Base-by-base conservation (phyloP, 495 filamentous ascomycete species). In the Acidomyces sp. region DNA sequence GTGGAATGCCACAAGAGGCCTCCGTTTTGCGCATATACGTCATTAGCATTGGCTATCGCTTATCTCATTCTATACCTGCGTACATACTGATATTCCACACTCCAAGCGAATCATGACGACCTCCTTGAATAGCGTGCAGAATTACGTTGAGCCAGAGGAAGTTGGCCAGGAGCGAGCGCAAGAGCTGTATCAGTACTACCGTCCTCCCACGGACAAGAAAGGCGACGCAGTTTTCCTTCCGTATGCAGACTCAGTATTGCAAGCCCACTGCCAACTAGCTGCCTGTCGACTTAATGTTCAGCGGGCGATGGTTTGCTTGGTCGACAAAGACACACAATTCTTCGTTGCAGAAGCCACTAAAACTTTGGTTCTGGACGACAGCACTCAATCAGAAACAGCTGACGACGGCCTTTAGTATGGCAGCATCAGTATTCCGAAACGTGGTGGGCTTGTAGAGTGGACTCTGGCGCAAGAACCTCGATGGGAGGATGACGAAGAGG, bases 281-380 rank as follows among this genome's bases (percentile, higher is more conserved):
- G 49, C 52, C 18, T 36, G 18, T 33, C 38, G 52, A 7, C 40
- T 55, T n/a, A 41, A 55, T 28, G 48, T 34, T 6, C 38, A 48
- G 41, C 33, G 52, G 17, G 39, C 44, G 39, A 39, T 55, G 36
- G 43, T 55, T 36, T 62, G 59, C 41, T 34, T 68, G 24, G 58
- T 66, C 27, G 61, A 61, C 32, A 51, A 41, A 20, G 45, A 61
- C 10, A 58, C 39, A 12, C 62, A 76, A 51, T 74, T 70, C 34
- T 70, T 74, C 26, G 55, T 76, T 22, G 72, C 72, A 3, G 71
- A 77, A 47, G 57, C 64, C 18, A 66, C 68, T 3, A 66, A 65
- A 40, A 64, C 60, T 2, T 43, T 64, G 10, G 45, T 59, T 26
- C 50, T 64, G 0, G 42, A 43, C 4, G 53, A 61, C 35, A 61